Base-by-base conservation (phyloP, 805 yeast genomes). In the Kurtzmaniella cleridarum region DNA sequence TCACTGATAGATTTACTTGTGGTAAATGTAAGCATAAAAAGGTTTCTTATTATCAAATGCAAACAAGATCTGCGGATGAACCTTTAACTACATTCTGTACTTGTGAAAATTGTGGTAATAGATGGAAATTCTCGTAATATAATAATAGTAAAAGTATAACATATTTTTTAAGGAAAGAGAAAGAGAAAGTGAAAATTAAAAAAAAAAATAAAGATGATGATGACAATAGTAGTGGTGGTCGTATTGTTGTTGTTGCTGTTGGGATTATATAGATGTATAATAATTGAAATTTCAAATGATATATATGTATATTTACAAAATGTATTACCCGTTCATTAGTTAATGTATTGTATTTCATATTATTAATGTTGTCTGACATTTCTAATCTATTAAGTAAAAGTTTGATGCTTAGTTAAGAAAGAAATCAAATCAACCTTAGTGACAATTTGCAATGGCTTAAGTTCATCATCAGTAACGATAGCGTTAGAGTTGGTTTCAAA, bases 21-120 rank as follows among this genome's bases (percentile, higher is more conserved):
- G 97, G 98, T 36, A 93, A 91, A 62, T 93, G 98, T 76, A 93
- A 91, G 65, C 91, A 89, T 60, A 89, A 90, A 74, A 89, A 88
- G 70, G 98, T 93, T 31, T 84, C 95, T 51, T 93, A 93, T 62
- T 91, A 90, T 64, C 98, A 93, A 68, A 76, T 93, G 83, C 98
- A 93, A 71, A 93, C 98, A 27, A 76, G 98, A 64, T 86, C 96
- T 41, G 98, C 98, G 14, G 98, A 93, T 78, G 98, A 93, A 65
- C 98, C 98, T 43, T 76, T 93, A 54, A 93, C 98, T 6, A 93
- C 98, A 1, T 93, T 93, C 60, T 93, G 98, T 70, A 90, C 96
- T 3, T 93, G 98, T 69, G 97, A 90, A 55, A 87, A 79, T 48
- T 93, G 98, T 69, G 98, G 98, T 46, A 88, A 93, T 57, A 78